These are phyloP conservation scores for Calonectria montana DNA, from an alignment of 2,329 filamentous ascomycete species.

Conservation along the genomic window DNA sequence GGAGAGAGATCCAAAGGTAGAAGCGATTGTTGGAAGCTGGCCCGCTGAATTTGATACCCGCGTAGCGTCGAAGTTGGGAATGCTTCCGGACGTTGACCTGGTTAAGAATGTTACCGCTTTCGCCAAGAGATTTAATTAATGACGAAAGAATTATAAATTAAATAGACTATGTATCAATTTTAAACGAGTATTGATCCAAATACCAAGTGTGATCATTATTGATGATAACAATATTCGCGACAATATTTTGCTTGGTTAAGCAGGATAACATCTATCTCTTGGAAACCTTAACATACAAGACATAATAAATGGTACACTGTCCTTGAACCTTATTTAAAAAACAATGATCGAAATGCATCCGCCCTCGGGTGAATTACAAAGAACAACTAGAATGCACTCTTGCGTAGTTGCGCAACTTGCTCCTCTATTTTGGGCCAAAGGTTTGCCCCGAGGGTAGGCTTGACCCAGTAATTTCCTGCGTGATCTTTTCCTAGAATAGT, in stretches of 20 bases:
- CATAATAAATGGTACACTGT: neutral
- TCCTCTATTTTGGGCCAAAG: neutral
- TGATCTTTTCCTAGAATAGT: neutral
- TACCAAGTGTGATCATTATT: neutral
- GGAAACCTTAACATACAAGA: neutral
- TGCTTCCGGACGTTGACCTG: conserved; percentile 56
- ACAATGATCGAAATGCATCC: neutral
- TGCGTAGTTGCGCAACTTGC: neutral
- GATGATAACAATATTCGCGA: too few species aligned
- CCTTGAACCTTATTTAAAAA: too few species aligned
- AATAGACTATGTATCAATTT: neutral
- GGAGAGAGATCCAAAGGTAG: conserved; percentile 57
- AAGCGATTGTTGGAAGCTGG: conserved; percentile 65
- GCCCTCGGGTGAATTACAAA: neutral
- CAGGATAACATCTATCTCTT: neutral
- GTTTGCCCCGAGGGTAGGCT: neutral
- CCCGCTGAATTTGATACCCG: conserved; percentile 60
- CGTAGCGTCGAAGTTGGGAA: conserved; percentile 65
- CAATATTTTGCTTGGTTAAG: neutral
- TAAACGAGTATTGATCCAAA: neutral
- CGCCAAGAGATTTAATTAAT: neutral
- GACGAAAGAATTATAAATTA: neutral
- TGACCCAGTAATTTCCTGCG: neutral
- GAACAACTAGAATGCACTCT: neutral
- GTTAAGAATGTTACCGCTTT: conserved; percentile 41